These are phyloP conservation scores for Podospora australis DNA, from an alignment of 495 filamentous ascomycete species.

Conservation along the genomic window DNA sequence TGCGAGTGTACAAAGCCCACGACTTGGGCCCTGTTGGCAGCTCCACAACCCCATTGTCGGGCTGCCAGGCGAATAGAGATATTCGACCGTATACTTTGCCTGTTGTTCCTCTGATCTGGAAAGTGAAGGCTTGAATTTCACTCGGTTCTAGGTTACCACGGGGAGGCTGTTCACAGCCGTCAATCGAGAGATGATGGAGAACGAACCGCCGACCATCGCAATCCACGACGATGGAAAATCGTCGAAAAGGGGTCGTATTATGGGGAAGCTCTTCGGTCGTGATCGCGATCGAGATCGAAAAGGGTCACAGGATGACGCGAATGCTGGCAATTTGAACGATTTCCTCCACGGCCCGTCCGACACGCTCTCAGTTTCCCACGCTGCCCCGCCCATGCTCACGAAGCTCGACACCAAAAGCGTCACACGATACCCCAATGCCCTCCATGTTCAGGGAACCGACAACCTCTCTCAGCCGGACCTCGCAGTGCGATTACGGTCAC, in stretches of 20 bases:
- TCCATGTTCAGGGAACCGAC: conserved; percentile 26
- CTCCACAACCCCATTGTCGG: conserved; percentile 16
- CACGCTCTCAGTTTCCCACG: conserved; percentile 34
- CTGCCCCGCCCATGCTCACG: conserved; percentile 35
- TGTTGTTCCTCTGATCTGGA: too few relatives aligned
- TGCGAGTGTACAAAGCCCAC: conserved; percentile 9
- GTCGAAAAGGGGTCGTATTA: conserved; percentile 39
- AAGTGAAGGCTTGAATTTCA: too few relatives aligned
- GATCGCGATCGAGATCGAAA: conserved; percentile 36
- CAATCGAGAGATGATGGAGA: conserved; percentile 45
- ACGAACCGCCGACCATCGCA: conserved; percentile 27
- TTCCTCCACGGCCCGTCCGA: conserved; percentile 40
- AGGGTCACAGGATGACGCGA: conserved; percentile 32
- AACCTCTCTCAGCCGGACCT: conserved; percentile 24
- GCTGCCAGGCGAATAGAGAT: conserved; percentile 9
- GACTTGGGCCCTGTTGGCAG: conserved; percentile 13
- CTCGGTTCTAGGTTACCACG: too few relatives aligned
- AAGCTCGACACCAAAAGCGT: conserved; percentile 41
- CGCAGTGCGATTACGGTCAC: conserved; percentile 23
- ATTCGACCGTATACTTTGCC: too few relatives aligned
- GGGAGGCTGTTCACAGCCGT: too few relatives aligned
- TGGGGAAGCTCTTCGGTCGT: conserved; percentile 44
- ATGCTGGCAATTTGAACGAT: conserved; percentile 34
- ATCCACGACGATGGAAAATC: conserved; percentile 30
- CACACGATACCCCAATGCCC: conserved; percentile 39